A percentile compares a stretch with the other conserved stretches of the same genome.
Conservation (phyloP, 805 yeast species). For the Cyberlindnera samutprakarnensis region DNA sequence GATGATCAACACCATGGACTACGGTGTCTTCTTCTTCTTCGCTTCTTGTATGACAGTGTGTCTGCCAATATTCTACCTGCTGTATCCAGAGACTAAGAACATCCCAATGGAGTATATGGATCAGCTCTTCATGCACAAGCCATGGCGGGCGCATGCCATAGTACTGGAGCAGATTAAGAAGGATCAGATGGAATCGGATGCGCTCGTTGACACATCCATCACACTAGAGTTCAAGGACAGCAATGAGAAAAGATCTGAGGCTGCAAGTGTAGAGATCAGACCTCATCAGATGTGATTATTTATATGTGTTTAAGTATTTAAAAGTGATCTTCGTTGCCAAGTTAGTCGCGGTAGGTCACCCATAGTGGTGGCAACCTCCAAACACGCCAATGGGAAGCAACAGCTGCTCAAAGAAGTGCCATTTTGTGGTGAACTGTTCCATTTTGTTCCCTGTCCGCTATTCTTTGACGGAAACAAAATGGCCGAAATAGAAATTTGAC, state of each 20-base stretch:
- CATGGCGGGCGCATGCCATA: conserved; percentile 12
- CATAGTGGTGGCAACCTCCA: too few species aligned
- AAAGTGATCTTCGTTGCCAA: too few species aligned
- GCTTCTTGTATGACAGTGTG: conserved; percentile 10
- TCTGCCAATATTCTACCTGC: conserved; percentile 6
- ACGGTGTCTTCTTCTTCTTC: conserved; percentile 36
- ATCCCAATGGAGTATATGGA: conserved; percentile 14
- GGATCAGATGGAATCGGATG: conserved; percentile 3
- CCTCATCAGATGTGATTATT: too few species aligned
- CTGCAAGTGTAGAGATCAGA: too few species aligned
- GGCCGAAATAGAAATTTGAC: too few species aligned
- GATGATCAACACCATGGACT: conserved; percentile 35
- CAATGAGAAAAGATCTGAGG: conserved; percentile 1
- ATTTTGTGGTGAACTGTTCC: too few species aligned
- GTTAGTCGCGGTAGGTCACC: too few species aligned
- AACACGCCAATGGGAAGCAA: too few species aligned
- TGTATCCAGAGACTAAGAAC: conserved; percentile 16
- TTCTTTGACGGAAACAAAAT: too few species aligned
- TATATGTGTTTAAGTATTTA: too few species aligned
- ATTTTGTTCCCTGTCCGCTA: too few species aligned
- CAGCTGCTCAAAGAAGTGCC: too few species aligned
- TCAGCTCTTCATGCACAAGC: conserved; percentile 11
- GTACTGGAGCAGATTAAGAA: conserved; percentile 11
- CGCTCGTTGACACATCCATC: neutral
- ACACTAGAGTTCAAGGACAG: conserved; percentile 3